These are phyloP conservation scores for Verticillium zaregamsianum DNA, from an alignment of 2,329 filamentous ascomycete species.

Conservation along the genomic window DNA sequence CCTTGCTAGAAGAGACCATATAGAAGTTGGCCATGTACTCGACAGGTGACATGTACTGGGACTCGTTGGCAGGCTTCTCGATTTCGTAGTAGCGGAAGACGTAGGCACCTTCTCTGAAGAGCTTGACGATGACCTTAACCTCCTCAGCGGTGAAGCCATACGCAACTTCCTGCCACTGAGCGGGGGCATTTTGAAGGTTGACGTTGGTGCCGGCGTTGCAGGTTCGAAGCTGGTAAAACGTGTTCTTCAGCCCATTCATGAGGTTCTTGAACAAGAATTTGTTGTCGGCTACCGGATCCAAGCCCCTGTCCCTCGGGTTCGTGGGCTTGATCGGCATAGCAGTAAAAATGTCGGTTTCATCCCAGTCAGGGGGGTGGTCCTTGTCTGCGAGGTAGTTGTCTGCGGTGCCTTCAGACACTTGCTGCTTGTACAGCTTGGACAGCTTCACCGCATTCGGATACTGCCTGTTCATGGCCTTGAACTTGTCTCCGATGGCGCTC, in stretches of 20 bases:
- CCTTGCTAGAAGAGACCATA: constrained; percentile 88
- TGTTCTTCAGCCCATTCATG: constrained; percentile 92
- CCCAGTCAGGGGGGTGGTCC: constrained; percentile 83
- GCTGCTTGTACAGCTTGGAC: constrained; percentile 70
- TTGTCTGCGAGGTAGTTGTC: constrained; percentile 85
- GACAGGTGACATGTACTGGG: constrained; percentile 73
- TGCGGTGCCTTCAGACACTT: constrained; percentile 55
- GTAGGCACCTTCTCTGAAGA: constrained; percentile 93
- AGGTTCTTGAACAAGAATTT: constrained; percentile 97
- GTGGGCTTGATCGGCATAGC: constrained; percentile 95
- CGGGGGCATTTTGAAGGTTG: constrained; percentile 72
- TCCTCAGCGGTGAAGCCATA: constrained; percentile 97
- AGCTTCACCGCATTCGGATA: constrained; percentile 94
- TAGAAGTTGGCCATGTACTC: constrained; percentile 94
- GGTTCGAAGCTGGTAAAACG: constrained; percentile 88
- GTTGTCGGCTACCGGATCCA: constrained; percentile 91
- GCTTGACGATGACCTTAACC: constrained; percentile 90
- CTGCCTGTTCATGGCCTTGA: constrained; percentile 95
- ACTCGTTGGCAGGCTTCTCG: constrained; percentile 70
- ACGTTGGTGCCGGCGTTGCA: constrained; percentile 73
- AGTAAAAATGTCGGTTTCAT: constrained; percentile 95
- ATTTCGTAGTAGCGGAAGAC: constrained; percentile 97
- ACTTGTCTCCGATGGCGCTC: constrained; percentile 97
- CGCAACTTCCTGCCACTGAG: constrained; percentile 92
- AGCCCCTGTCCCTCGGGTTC: constrained; percentile 81